phyloP scores from a whole-genome alignment of 208 protist species.

The Trypanosoma mega region DNA sequence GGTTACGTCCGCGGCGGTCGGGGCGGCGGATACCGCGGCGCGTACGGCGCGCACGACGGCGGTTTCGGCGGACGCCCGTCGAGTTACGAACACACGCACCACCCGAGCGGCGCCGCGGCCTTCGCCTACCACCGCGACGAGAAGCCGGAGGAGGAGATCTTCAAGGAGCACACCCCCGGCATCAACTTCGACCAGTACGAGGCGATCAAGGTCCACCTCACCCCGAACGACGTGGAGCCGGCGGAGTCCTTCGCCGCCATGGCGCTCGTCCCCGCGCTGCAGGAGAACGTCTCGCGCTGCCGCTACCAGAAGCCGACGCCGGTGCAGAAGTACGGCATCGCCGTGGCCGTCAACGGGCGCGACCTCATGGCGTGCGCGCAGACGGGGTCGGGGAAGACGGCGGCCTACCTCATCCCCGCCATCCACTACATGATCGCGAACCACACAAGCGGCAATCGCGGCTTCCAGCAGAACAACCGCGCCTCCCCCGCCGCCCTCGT shows the following conservation, averaged over 20 bases:
- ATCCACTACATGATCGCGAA: slow-evolving; percentile 91
- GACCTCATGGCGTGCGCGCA: slow-evolving; percentile 99
- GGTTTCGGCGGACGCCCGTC: slow-evolving; percentile 8
- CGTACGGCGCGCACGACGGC: slow-evolving; percentile 7
- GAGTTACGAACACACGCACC: slow-evolving; percentile 18
- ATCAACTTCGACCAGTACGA: slow-evolving; percentile 94
- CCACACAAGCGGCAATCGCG: slow-evolving; percentile 56
- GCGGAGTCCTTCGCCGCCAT: slow-evolving; percentile 82
- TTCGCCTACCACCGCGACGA: slow-evolving; percentile 79
- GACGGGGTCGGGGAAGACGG: slow-evolving; percentile 99
- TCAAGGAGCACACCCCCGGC: slow-evolving; percentile 89
- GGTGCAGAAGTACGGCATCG: slow-evolving; percentile 98
- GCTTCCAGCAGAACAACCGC: slow-evolving; percentile 43
- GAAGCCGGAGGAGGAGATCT: slow-evolving; percentile 89
- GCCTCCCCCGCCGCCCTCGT: slow-evolving; percentile 92
- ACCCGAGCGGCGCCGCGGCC: slow-evolving; percentile 22
- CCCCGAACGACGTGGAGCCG: slow-evolving; percentile 80
- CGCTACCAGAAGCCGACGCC: slow-evolving; percentile 97
- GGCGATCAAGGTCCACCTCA: slow-evolving; percentile 81
- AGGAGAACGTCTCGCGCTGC: slow-evolving; percentile 93
- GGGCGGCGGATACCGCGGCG: not conserved
- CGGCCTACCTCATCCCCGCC: slow-evolving; percentile 97
- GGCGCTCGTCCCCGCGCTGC: slow-evolving; percentile 84
- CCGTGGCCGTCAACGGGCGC: slow-evolving; percentile 88
- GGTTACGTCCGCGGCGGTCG: slow-evolving; percentile 23